phyloP scores from a whole-genome alignment of 148 eudicot species.

The Camellia sinensis region DNA sequence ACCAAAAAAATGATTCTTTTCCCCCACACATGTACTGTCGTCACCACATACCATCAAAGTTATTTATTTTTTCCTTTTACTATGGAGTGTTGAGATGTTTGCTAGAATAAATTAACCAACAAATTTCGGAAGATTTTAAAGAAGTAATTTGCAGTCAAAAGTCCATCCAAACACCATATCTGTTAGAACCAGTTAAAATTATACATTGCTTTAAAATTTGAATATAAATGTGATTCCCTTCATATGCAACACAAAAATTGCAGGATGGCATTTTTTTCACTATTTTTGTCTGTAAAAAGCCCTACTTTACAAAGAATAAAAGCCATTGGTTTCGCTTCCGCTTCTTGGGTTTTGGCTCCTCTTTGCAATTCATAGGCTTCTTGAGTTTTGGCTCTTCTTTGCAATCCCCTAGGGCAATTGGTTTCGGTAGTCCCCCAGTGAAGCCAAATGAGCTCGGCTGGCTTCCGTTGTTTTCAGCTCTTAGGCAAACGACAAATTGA shows the following conservation, averaged over 20 bases:
- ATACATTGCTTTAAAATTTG: too few species aligned
- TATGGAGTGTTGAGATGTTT: neutral
- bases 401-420: neutral
- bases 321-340: neutral
- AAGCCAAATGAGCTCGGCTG: neutral
- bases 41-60: neutral
- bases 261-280: neutral
- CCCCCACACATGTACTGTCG: too few species aligned
- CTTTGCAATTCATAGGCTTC: neutral
- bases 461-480: neutral
- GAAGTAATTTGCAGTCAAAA: neutral
- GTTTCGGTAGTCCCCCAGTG: neutral
- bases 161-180: neutral
- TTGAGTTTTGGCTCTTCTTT: neutral
- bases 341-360: neutral
- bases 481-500: neutral
- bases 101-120: neutral
- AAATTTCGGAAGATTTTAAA: neutral
- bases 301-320: neutral
- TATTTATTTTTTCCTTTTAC: neutral
- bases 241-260: too few species aligned
- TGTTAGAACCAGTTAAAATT: too few species aligned
- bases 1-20: too few species aligned
- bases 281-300: too few species aligned
- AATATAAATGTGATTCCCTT: neutral